Percentiles rank a stretch among this genome's conserved stretches.
phyloP scores from a whole-genome alignment of 2,329 filamentous ascomycete species.

The Colletotrichum tofieldiae region DNA sequence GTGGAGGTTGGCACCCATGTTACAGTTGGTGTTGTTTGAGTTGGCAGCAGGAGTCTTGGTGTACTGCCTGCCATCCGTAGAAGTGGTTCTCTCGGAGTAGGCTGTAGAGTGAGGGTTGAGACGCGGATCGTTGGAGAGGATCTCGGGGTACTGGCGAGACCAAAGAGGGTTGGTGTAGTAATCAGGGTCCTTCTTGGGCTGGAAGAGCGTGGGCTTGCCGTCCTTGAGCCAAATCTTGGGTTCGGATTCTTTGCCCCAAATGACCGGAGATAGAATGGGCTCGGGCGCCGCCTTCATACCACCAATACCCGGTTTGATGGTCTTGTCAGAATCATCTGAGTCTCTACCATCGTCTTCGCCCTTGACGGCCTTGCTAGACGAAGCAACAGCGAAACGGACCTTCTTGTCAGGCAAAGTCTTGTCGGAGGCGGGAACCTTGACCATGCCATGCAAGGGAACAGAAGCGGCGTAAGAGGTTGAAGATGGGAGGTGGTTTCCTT shows the following conservation, averaged over 20 bases:
- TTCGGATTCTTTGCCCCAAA: slow-evolving; percentile 33
- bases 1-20: not conserved
- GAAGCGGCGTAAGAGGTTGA: not conserved
- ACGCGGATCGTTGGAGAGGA: slow-evolving; percentile 27
- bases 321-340: slow-evolving; percentile 27
- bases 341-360: not conserved
- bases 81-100: slow-evolving; percentile 1
- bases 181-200: slow-evolving; percentile 18
- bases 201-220: slow-evolving; percentile 37
- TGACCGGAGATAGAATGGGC: slow-evolving; percentile 17
- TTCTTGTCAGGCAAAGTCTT: slow-evolving; percentile 35
- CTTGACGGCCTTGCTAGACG: not conserved
- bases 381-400: slow-evolving; percentile 15
- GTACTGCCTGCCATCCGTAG: slow-evolving; percentile 1
- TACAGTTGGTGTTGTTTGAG: not conserved
- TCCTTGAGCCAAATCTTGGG: slow-evolving; percentile 38
- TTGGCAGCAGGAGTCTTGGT: not conserved
- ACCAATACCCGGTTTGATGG: not conserved
- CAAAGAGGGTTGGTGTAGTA: slow-evolving; percentile 38
- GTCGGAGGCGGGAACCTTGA: slow-evolving; percentile 1
- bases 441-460: not conserved
- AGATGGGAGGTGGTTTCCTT: not conserved
- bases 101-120: not conserved
- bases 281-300: slow-evolving; percentile 3
- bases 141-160: slow-evolving; percentile 39